Conservation (phyloP, 805 yeast genomes). For the Candida chauliodis region DNA sequence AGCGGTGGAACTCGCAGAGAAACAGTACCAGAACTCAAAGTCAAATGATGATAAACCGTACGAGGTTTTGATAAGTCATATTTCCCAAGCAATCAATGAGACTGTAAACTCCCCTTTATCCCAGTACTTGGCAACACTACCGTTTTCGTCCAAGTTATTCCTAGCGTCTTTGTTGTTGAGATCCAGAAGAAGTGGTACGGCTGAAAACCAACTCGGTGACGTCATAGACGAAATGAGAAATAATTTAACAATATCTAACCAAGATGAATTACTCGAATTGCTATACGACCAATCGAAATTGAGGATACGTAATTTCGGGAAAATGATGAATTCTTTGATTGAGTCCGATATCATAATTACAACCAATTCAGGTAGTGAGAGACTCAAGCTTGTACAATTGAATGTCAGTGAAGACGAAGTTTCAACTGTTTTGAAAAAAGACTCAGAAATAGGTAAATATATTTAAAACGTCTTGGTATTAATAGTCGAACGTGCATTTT, state of each 20-base stretch:
- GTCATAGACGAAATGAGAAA: constrained; percentile 72
- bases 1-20: constrained; percentile 85
- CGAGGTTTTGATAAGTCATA: constrained; percentile 67
- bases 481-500: no score
- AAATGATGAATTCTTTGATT: constrained; percentile 61
- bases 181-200: constrained; percentile 62
- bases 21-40: constrained; percentile 39
- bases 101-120: constrained; percentile 73
- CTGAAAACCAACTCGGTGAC: constrained; percentile 72
- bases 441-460: constrained; percentile 23
- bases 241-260: constrained; percentile 38
- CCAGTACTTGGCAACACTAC: constrained; percentile 51
- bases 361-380: constrained; percentile 66
- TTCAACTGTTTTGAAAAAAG: constrained; percentile 54
- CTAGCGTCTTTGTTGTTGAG: constrained; percentile 65
- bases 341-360: constrained; percentile 76
- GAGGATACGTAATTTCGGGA: constrained; percentile 58
- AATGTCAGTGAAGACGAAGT: constrained; percentile 72
- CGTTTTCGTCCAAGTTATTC: constrained; percentile 69
- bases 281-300: constrained; percentile 29
- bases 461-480: not conserved
- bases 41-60: constrained; percentile 33
- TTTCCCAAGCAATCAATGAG: constrained; percentile 76
- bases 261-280: constrained; percentile 18
- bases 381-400: constrained; percentile 61